These are phyloP conservation scores for Closterium sp. DNA, from an alignment of 139 green algal species.

Conservation along the genomic window DNA sequence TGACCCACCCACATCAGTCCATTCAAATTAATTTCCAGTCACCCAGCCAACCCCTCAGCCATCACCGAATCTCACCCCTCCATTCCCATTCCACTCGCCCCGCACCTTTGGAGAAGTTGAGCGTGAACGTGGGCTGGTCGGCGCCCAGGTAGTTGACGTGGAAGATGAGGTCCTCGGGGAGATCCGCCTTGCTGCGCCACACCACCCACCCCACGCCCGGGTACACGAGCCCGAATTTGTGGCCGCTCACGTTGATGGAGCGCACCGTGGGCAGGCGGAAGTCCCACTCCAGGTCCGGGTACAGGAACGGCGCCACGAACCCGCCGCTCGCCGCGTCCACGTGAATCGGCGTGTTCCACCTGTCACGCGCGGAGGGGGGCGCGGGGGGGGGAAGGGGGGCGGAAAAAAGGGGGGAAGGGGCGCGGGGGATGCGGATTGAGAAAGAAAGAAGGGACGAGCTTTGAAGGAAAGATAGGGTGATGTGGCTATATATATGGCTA, in stretches of 20 bases:
- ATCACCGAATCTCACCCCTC: not conserved
- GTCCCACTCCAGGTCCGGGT: conserved; percentile 53
- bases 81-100: too few relatives aligned
- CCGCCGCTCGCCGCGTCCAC: conserved; percentile 54
- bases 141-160: conserved; percentile 52
- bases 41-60: not conserved
- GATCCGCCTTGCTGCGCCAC: conserved; percentile 41
- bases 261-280: conserved; percentile 49
- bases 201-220: conserved; percentile 48
- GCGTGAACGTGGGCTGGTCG: conserved; percentile 45
- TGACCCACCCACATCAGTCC: too few relatives aligned
- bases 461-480: not conserved
- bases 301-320: conserved; percentile 55
- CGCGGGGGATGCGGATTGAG: too few relatives aligned
- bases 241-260: conserved; percentile 49
- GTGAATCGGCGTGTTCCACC: conserved; percentile 51
- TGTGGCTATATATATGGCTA: not conserved
- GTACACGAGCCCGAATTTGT: conserved; percentile 56
- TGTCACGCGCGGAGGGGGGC: not conserved
- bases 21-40: not conserved
- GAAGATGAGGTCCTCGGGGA: conserved; percentile 53
- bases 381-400: not conserved
- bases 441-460: not conserved
- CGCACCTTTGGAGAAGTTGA: conserved; percentile 47
- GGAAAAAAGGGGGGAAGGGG: too few relatives aligned